These are phyloP conservation scores for Clonostachys rosea DNA, from an alignment of 2,329 filamentous ascomycete genomes.

Conservation along the genomic window DNA sequence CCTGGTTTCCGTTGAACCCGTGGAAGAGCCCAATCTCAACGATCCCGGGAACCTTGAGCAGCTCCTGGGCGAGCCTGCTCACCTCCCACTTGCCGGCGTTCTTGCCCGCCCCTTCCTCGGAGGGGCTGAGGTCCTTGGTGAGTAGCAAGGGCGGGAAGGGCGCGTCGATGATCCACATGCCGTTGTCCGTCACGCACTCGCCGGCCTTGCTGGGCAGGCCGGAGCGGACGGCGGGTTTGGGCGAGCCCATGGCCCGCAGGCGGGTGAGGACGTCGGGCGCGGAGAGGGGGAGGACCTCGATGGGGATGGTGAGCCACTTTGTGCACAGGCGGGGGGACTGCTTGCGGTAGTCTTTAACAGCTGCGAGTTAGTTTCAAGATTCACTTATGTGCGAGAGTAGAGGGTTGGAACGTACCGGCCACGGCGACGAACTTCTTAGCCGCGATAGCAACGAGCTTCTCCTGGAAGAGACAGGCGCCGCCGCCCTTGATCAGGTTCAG, in stretches of 20 bases:
- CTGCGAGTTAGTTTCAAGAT: constrained; percentile 4
- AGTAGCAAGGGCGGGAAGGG: constrained; percentile 74
- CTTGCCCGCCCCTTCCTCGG: constrained; percentile 44
- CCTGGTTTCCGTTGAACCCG: constrained; percentile 72
- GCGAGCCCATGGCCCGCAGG: constrained; percentile 68
- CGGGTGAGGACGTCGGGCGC: constrained; percentile 71
- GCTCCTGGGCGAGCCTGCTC: constrained; percentile 62
- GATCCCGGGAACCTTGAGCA: constrained; percentile 82
- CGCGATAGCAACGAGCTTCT: constrained; percentile 87
- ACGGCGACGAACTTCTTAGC: constrained; percentile 85
- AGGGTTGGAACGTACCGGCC: constrained; percentile 54
- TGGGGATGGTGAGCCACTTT: constrained; percentile 81
- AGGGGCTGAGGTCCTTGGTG: constrained; percentile 39
- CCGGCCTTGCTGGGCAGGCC: constrained; percentile 75
- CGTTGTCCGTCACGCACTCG: constrained; percentile 59
- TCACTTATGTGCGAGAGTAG: neutral
- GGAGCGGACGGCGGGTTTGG: constrained; percentile 65
- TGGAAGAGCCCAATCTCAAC: constrained; percentile 90
- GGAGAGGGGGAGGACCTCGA: constrained; percentile 87
- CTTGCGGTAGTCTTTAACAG: constrained; percentile 74
- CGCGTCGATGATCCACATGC: constrained; percentile 82
- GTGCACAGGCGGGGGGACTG: constrained; percentile 70
- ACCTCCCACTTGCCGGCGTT: constrained; percentile 71
- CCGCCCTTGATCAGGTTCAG: constrained; percentile 98
- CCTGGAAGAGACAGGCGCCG: constrained; percentile 95